These are phyloP conservation scores for Coffea humblotiana DNA, from an alignment of 305 asterid genomes.

Conservation along the genomic window DNA sequence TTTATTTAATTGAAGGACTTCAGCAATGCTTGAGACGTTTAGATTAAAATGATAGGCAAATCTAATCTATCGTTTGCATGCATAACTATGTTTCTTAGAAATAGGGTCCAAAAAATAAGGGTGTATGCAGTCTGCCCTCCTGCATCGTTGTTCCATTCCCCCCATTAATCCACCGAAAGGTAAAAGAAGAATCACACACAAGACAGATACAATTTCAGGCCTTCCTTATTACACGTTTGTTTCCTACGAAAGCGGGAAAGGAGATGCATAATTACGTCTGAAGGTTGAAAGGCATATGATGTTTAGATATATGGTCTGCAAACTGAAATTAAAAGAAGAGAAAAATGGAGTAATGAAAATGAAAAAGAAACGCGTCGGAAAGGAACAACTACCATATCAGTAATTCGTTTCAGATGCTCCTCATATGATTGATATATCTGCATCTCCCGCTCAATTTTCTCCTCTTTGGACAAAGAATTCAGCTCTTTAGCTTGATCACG, in stretches of 20 bases:
- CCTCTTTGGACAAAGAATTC: slow-evolving; percentile 41
- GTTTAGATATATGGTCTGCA: no score
- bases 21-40: not conserved
- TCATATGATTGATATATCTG: slow-evolving; percentile 53
- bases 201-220: not conserved
- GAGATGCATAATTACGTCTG: not conserved
- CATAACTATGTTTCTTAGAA: not conserved
- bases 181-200: no score
- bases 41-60: no score
- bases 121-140: not conserved
- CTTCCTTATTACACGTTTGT: not conserved
- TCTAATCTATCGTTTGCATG: not conserved
- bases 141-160: not conserved
- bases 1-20: no score
- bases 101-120: not conserved
- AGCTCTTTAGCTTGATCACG: slow-evolving; percentile 17
- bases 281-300: not conserved
- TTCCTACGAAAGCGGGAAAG: not conserved
- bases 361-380: not conserved
- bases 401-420: slow-evolving; percentile 58
- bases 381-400: slow-evolving; percentile 49
- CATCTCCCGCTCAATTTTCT: slow-evolving; percentile 50
- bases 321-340: no score
- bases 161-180: not conserved
- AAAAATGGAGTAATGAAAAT: no score